phyloP scores from a whole-genome alignment of 371 early-diverging fungal genomes.

The Umbelopsis sp. region DNA sequence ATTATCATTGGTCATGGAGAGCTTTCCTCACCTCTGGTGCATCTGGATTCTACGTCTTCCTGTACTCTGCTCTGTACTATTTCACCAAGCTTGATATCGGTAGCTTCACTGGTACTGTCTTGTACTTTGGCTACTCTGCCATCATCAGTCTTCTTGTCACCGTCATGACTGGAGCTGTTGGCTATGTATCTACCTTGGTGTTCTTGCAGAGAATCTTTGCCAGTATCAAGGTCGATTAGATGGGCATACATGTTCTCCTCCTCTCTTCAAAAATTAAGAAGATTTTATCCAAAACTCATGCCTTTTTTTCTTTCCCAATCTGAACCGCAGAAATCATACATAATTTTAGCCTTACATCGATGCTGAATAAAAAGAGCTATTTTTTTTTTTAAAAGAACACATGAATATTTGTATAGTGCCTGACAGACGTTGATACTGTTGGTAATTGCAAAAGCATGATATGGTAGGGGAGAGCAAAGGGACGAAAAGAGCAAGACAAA shows the following conservation, averaged over 20 bases:
- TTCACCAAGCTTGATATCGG: conserved; percentile 72
- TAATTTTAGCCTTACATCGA: too few species aligned
- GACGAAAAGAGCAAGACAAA: not conserved
- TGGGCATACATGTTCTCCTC: not conserved
- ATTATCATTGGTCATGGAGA: conserved; percentile 96
- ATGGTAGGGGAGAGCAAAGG: not conserved
- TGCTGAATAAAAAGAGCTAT: too few species aligned
- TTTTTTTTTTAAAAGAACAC: too few species aligned
- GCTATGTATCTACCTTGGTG: conserved; percentile 72
- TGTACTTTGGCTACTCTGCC: conserved; percentile 93
- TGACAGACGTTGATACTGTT: too few species aligned
- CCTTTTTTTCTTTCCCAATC: too few species aligned
- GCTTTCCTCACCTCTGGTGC: conserved; percentile 90
- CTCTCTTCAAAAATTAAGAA: not conserved
- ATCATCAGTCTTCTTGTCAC: conserved; percentile 79
- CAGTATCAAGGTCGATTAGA: conserved; percentile 82
- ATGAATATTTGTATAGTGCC: too few species aligned
- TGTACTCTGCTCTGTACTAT: conserved; percentile 85
- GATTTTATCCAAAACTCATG: not conserved
- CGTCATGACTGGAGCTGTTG: conserved; percentile 78
- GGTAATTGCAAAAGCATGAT: too few species aligned
- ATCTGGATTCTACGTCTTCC: conserved; percentile 85
- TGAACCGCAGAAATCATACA: too few species aligned
- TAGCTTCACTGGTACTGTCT: conserved; percentile 74
- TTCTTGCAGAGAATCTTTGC: conserved; percentile 85